phyloP scores from a whole-genome alignment of 2,329 filamentous ascomycete genomes.

The Pyrenophora tritici-repentis region DNA sequence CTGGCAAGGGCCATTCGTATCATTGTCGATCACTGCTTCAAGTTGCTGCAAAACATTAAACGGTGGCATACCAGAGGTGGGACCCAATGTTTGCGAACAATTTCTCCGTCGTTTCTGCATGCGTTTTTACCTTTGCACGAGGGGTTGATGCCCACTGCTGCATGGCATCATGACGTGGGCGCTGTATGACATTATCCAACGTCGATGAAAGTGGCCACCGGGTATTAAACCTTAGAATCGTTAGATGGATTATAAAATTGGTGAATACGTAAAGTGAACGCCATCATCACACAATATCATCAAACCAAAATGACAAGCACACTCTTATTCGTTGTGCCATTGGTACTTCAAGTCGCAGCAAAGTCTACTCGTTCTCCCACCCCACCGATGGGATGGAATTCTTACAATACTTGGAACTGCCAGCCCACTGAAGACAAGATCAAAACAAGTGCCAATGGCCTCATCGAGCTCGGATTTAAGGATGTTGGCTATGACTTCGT shows the following conservation, averaged over 20 bases:
- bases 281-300: background rate
- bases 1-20: background rate
- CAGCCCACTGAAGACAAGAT: constrained; percentile 56
- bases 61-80: constrained; percentile 7
- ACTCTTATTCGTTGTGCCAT: constrained; percentile 5
- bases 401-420: constrained; percentile 63
- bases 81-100: constrained; percentile 4
- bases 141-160: background rate
- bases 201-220: background rate
- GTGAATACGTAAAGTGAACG: too few species aligned
- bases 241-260: background rate
- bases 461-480: constrained; percentile 58
- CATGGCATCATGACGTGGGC: background rate
- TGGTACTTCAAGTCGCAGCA: constrained; percentile 16
- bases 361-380: constrained; percentile 31
- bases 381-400: constrained; percentile 58
- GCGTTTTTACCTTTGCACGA: too few species aligned
- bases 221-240: background rate
- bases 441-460: constrained; percentile 57
- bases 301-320: background rate
- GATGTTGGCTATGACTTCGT: constrained; percentile 62
- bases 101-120: constrained; percentile 3
- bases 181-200: background rate
- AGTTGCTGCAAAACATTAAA: background rate
- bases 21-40: background rate